Evolutionary conservation across 2,329 filamentous ascomycete genomes (phyloP).

Genomic region (Diaporthe sp.): DNA sequence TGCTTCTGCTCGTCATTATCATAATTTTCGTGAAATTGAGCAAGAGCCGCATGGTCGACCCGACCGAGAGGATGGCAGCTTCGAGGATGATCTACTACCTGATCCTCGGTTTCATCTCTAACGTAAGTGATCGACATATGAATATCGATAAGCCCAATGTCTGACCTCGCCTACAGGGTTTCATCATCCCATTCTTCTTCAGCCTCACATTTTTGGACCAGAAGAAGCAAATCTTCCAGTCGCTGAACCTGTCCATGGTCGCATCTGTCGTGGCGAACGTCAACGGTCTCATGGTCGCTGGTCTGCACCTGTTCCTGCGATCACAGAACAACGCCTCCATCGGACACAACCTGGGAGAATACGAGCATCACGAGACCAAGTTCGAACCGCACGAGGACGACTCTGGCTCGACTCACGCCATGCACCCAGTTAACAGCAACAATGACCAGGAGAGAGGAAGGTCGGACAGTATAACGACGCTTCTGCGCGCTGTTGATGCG

Average conservation of each 20-base stretch:
- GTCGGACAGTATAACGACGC: conserved; percentile 28
- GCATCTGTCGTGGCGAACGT: conserved; percentile 76
- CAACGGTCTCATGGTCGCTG: conserved; percentile 74
- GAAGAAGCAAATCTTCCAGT: conserved; percentile 53
- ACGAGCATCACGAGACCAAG: conserved; percentile 59
- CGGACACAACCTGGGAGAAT: conserved; percentile 59
- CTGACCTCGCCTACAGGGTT: conserved; percentile 55
- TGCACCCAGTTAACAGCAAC: conserved; percentile 48
- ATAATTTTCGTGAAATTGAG: conserved; percentile 71
- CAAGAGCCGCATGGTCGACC: conserved; percentile 66
- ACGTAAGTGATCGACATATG: conserved; percentile 58
- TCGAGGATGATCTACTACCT: conserved; percentile 80
- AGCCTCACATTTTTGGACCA: conserved; percentile 63
- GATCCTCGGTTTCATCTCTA: conserved; percentile 67
- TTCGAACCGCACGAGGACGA: conserved; percentile 56
- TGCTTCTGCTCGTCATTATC: conserved; percentile 64
- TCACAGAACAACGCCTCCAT: conserved; percentile 72
- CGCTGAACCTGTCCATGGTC: conserved; percentile 70
- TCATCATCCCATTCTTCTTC: conserved; percentile 75
- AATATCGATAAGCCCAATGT: background rate
- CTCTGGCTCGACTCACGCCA: conserved; percentile 48
- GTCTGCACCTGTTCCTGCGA: conserved; percentile 76
- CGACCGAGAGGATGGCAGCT: conserved; percentile 72
- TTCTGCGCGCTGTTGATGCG: conserved; percentile 25
- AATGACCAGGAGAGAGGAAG: conserved; percentile 6